Evolutionary conservation across 345 rosid genomes (phyloP), one percentile per base, ranked within the genome.

Genomic region (Geranium rotundifolium): DNA sequence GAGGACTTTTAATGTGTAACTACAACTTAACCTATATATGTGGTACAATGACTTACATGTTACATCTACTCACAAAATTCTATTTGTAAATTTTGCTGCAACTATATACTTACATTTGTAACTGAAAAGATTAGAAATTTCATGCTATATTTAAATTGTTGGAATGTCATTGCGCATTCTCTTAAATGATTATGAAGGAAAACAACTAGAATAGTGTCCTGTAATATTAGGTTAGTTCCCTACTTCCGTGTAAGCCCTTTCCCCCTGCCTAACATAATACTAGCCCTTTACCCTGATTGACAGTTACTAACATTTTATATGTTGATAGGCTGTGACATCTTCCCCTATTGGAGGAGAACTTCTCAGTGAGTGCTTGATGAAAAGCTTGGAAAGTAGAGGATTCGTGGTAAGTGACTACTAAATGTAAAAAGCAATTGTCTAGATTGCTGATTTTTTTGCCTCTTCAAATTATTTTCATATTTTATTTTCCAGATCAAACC

Each of bases 371-470:
- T 88, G 99, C 89, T 74, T 95, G 78, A 76, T 81, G 80, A 88
- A 85, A 81, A 95, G 99, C 84, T 82, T 95, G 82, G 99, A 88
- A 84, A 84, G 97, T 78, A 95, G 88, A 75, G 91, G 96, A 66
- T 72, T 86, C 63, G 75, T 69, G 78, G 99, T 95, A 77, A 81
- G 86, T 74, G 61, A 56, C 72, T 62, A 18, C 27, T 17, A 19
- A 61, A 16, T 19, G 13, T 5, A 15, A 61, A 37, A n/a, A 30
- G 5, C 5, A 41, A 6, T 34, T 41, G 29, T 16, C 34, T 34
- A 50, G 7, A 13, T 63, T 71, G 13, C 29, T 63, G 14, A 54
- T 62, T 55, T 14, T 65, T 55, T 61, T 20, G 27, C 15, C 70
- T 23, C 30, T 63, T 18, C 15, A 31, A 59, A 29, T 37, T 61